These are phyloP conservation scores for Pichia sp. DNA, from an alignment of 1,139 yeast species.

Conservation along the genomic window DNA sequence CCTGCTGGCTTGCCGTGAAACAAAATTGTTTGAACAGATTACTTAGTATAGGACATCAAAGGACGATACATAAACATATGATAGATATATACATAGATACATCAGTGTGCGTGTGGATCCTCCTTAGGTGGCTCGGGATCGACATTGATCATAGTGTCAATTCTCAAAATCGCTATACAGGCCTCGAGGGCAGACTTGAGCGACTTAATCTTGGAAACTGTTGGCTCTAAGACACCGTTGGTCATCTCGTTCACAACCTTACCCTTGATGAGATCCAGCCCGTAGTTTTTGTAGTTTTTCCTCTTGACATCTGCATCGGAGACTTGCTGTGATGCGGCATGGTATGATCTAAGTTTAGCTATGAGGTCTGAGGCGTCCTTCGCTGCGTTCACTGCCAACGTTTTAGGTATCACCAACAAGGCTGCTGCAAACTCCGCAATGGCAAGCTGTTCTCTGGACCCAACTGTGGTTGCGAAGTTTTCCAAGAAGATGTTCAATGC, in stretches of 20 bases:
- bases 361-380: conserved; percentile 93
- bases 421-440: conserved; percentile 96
- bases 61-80: neutral
- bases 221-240: conserved; percentile 92
- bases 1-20: neutral
- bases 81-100: neutral
- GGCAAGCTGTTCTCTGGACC: conserved; percentile 96
- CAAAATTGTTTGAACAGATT: neutral
- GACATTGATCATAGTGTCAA: conserved; percentile 96
- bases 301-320: conserved; percentile 77
- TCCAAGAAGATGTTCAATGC: conserved; percentile 93
- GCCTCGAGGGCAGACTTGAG: conserved; percentile 97
- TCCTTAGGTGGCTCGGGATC: conserved; percentile 94
- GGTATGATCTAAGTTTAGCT: conserved; percentile 93
- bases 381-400: conserved; percentile 95
- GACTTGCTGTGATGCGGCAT: conserved; percentile 91
- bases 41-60: neutral
- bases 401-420: conserved; percentile 88
- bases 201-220: conserved; percentile 86
- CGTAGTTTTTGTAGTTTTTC: conserved; percentile 82
- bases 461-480: conserved; percentile 95
- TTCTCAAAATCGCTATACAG: conserved; percentile 93
- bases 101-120: conserved; percentile 70
- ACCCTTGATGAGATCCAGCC: conserved; percentile 87
- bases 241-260: conserved; percentile 81